Base-by-base conservation (phyloP, 2,329 filamentous ascomycete species). In the Gaeumannomyces sp. region DNA sequence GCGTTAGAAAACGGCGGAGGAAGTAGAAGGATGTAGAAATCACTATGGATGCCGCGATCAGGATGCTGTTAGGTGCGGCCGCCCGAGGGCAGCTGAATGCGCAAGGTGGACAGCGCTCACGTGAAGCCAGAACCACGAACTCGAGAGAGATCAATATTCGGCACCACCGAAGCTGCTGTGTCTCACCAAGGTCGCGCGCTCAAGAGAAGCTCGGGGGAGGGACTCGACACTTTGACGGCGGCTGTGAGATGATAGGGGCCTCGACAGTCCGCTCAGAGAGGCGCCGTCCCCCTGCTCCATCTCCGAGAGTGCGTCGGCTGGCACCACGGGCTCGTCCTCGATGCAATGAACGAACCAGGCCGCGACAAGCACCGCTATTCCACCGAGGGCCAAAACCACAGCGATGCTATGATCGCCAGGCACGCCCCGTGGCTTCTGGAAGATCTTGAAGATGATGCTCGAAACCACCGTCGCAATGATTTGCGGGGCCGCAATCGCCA, bases 401-500 rank as follows among this genome's bases (percentile, higher is more conserved):
- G 89, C 88, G 62, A 97, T 91, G 74, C 91, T 96, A 69, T 90
- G 87, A 77, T 98, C 94, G 45, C 92, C 93, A 0, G 92, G 89
- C 5, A 84, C 85, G 5, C 93, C 93, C 68, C 94, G 84, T 0
- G 92, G 92, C 76, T 96, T 97, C 78, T 98, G 93, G 71, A 94
- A 84, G 57, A 89, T 79, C 72, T 87, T 89, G 79, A 98, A 98
- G 67, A 98, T 90, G 66, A 90, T 80, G 72, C 90, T 93, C 66
- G 91, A 94, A 29, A 90, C 87, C 33, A 97, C 78, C 7, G 93
- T 97, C 14, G 94, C 93, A 64, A 97, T 83, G 67, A 97, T 93
- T 74, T 98, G 94, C 1, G 94, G 94, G 6, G 92, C 88, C 0
- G 93, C 92, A 70, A 98, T 91, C 22, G 93, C 89, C 78, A 98